Conservation (phyloP, 1,284 basidiomycete genomes). For the Moesziomyces globuligerus region DNA sequence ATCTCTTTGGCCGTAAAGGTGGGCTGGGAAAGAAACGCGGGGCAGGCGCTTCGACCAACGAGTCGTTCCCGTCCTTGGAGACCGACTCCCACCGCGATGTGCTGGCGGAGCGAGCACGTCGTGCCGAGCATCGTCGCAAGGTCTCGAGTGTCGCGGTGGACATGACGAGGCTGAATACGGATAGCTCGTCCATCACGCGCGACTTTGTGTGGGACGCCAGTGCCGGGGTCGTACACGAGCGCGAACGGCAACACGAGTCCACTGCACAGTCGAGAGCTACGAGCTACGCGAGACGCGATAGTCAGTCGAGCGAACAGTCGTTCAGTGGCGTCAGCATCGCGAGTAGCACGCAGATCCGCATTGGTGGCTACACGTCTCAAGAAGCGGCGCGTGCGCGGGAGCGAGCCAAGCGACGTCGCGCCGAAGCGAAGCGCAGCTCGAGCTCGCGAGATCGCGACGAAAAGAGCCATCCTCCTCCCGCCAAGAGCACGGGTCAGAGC, state of each 20-base stretch:
- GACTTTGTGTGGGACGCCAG: conserved; percentile 31
- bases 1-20: conserved; percentile 19
- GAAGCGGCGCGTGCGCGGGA: conserved; percentile 37
- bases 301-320: conserved; percentile 19
- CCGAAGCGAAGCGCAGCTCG: conserved; percentile 1
- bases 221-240: conserved; percentile 25
- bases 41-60: conserved; percentile 30
- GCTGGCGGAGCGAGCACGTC: conserved; percentile 27
- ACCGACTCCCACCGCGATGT: conserved; percentile 40
- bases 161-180: conserved; percentile 15
- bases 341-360: conserved; percentile 35
- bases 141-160: conserved; percentile 26
- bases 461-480: conserved; percentile 16
- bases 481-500: conserved; percentile 29
- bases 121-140: conserved; percentile 22
- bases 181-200: conserved; percentile 14
- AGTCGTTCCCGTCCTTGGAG: conserved; percentile 43
- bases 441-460: too few species aligned
- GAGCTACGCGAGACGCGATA: conserved; percentile 11
- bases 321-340: conserved; percentile 21
- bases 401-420: conserved; percentile 13
- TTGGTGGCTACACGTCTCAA: conserved; percentile 31
- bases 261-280: background rate
- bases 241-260: background rate
- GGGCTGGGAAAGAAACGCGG: background rate